Evolutionary conservation across 2,329 filamentous ascomycete genomes (phyloP), one percentile per base, ranked within the genome.

Genomic region (Aureobasidium sp.): DNA sequence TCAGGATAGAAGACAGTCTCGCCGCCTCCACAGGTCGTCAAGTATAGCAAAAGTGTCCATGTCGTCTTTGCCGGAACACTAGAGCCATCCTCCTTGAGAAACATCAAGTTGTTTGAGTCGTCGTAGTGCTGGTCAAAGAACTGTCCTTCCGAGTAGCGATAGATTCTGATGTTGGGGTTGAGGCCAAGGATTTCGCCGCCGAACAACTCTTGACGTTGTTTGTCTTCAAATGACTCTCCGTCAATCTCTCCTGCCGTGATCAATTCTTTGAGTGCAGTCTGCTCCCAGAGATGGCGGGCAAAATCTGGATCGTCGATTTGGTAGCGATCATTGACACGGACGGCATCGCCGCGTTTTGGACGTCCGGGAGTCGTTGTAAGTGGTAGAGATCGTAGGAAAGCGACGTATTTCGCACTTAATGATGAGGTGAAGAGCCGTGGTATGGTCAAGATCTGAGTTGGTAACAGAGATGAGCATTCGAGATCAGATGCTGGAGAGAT

Each of bases 111-210:
- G 71, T 96, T 96, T 57, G 85, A 89, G 69, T 97, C 92, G 74
- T 97, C 93, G 69, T 96, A 97, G 73, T 97, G 93, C 68, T 90
- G 87, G 70, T 91, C 91, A 72, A 97, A 97, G 72, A 92, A 96
- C 71, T 97, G 91, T 0, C 90, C 90, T 66, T 87, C 84, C 1
- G 82, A 83, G 74, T 97, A 97, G 27, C 92, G 84, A 76, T 97
- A 97, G 34, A 97, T 84, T 37, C 93, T 82, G 61, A 97, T 95
- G 66, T 95, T 95, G 8, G 90, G 85, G 73, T 91, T 96, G 63
- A 97, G 76, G 0, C 91, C 91, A 16, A 95, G 49, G 29, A 90
- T 85, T 54, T 91, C 82, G 32, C 91, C 91, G 62, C 89, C 91
- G 90, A 91, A 96, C 52, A 79, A 69, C 29, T 75, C 68, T 21